phyloP scores from a whole-genome alignment of 306 rosid species.

The Echinosophora koreensis region DNA sequence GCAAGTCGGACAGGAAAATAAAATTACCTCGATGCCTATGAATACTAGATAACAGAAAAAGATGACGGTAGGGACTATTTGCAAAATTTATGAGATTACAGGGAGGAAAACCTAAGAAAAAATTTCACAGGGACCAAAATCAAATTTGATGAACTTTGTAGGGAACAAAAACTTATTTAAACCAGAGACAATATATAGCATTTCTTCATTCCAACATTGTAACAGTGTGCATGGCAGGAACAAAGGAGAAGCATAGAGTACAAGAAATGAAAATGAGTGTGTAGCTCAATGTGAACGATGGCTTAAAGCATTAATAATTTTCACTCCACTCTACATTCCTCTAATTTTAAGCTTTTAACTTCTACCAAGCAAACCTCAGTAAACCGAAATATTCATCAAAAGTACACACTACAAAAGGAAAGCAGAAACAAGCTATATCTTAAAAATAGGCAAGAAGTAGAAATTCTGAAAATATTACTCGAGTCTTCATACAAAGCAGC shows the following conservation, averaged over 20 bases:
- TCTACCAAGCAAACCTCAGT: conserved; percentile 30
- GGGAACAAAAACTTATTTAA: no score
- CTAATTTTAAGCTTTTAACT: conserved; percentile 19
- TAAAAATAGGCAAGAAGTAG: conserved; percentile 7
- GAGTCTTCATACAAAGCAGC: conserved; percentile 36
- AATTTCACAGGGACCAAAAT: no score
- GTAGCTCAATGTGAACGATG: conserved; percentile 1
- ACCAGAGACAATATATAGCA: background rate
- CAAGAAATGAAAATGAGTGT: background rate
- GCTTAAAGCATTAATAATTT: background rate
- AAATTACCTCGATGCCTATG: no score
- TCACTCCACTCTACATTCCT: conserved; percentile 15
- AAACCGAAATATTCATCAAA: conserved; percentile 35
- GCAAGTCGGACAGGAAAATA: no score
- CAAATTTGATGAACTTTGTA: no score
- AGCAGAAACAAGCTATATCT: conserved; percentile 28
- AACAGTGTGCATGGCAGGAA: conserved; percentile 16
- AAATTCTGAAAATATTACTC: conserved; percentile 25
- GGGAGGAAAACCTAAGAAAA: no score
- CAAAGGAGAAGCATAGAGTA: background rate
- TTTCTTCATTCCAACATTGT: background rate
- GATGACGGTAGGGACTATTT: no score
- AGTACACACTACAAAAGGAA: conserved; percentile 22
- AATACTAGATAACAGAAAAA: no score
- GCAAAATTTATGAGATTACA: no score